Evolutionary conservation across 805 yeast genomes (phyloP).

Genomic region (Pichia cephalocereana): DNA sequence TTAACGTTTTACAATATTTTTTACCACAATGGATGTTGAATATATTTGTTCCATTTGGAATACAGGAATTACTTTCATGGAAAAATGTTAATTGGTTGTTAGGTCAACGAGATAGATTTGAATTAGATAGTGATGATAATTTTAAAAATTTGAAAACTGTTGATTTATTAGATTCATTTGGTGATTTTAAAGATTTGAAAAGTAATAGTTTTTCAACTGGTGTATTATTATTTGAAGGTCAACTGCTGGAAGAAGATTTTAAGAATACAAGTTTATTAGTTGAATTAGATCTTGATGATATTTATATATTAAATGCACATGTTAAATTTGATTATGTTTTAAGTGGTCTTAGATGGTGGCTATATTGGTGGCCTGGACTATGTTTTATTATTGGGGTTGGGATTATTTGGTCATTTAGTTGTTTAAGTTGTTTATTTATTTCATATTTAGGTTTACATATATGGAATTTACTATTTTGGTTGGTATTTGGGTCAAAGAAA

Average conservation of each 20-base stretch:
- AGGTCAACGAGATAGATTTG: not conserved
- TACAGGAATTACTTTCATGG: slow-evolving; percentile 3
- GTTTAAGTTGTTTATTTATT: slow-evolving; percentile 1
- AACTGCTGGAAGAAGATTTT: slow-evolving; percentile 1
- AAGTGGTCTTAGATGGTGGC: slow-evolving; percentile 10
- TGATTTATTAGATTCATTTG: slow-evolving; percentile 2
- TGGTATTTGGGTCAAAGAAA: not conserved
- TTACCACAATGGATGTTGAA: slow-evolving; percentile 8
- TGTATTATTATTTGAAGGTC: slow-evolving; percentile 2
- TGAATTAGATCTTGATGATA: slow-evolving; percentile 7
- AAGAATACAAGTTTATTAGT: slow-evolving; percentile 5
- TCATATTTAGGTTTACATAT: not conserved
- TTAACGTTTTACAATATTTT: slow-evolving; percentile 7
- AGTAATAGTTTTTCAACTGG: slow-evolving; percentile 4
- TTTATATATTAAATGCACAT: slow-evolving; percentile 6
- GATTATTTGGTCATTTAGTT: slow-evolving; percentile 8
- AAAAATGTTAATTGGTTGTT: slow-evolving; percentile 2
- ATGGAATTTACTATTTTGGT: not conserved
- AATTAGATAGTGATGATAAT: not conserved
- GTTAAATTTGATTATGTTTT: slow-evolving; percentile 9
- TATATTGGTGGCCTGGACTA: slow-evolving; percentile 15
- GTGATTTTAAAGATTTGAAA: not conserved
- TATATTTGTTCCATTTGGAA: slow-evolving; percentile 7
- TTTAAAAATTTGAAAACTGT: not conserved
- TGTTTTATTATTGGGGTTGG: slow-evolving; percentile 9